Evolutionary conservation across 1,284 basidiomycete species (phyloP).

Genomic region (Hemileccinum hortonii): DNA sequence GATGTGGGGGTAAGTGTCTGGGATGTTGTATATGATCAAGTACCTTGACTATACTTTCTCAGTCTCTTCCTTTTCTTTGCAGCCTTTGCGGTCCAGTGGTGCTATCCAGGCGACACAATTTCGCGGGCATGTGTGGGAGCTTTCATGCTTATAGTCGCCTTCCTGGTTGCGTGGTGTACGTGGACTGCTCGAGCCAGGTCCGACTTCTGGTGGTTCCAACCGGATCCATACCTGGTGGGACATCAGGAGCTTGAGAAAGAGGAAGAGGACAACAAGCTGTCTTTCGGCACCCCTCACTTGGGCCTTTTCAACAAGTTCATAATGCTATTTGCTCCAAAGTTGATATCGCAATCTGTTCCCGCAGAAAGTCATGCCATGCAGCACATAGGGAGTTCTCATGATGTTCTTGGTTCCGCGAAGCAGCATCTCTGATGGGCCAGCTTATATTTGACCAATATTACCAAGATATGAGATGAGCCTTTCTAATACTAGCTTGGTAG

Average conservation of each 20-base stretch:
- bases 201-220: slow-evolving; percentile 27
- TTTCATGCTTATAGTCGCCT: slow-evolving; percentile 3
- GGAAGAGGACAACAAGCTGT: not conserved
- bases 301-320: not conserved
- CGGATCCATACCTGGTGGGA: slow-evolving; percentile 13
- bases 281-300: not conserved
- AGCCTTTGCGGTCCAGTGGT: slow-evolving; percentile 32
- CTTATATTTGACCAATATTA: no score
- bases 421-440: no score
- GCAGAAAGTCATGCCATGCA: no score
- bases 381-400: no score
- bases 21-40: not conserved
- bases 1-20: slow-evolving; percentile 39
- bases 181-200: slow-evolving; percentile 22
- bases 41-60: slow-evolving; percentile 1
- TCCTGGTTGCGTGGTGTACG: slow-evolving; percentile 24
- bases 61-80: slow-evolving; percentile 33
- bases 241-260: not conserved
- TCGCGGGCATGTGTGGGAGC: slow-evolving; percentile 8
- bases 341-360: no score
- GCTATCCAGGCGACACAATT: not conserved
- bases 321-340: no score
- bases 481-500: no score
- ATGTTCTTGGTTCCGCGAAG: no score
- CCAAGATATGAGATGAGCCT: no score